A percentile compares a stretch with the other conserved stretches of the same genome.
Conservation (phyloP, 129 eudicot species). For the Rutidosis leptorrhynchoides region DNA sequence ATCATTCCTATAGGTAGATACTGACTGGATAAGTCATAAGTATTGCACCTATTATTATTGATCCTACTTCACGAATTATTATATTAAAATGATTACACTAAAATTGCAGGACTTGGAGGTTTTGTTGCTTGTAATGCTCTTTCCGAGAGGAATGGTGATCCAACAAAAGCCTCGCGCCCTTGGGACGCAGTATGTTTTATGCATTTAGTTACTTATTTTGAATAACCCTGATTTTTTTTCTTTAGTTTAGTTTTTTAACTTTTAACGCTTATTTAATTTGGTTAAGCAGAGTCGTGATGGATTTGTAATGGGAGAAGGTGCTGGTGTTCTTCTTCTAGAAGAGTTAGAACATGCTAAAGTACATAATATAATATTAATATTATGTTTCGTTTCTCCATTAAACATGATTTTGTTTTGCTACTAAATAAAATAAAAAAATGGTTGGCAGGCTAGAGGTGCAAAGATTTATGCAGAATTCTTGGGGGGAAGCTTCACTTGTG, state of each 20-base stretch:
- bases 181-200: slow-evolving; percentile 41
- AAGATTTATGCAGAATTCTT: slow-evolving; percentile 38
- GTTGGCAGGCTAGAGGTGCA: slow-evolving; percentile 48
- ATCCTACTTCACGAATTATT: not conserved
- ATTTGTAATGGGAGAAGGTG: slow-evolving; percentile 60
- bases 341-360: slow-evolving; percentile 43
- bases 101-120: slow-evolving; percentile 40
- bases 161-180: slow-evolving; percentile 47
- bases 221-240: not conserved
- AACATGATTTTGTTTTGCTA: slow-evolving; percentile 17
- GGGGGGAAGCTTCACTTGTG: slow-evolving; percentile 47
- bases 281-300: slow-evolving; percentile 42
- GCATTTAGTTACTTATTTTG: not conserved
- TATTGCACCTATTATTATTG: too few species aligned
- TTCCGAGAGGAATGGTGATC: slow-evolving; percentile 45
- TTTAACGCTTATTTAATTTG: slow-evolving; percentile 3
- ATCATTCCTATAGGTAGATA: slow-evolving; percentile 51
- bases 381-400: not conserved
- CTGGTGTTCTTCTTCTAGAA: slow-evolving; percentile 46
- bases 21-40: not conserved
- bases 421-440: not conserved
- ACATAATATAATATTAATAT: slow-evolving; percentile 12
- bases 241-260: not conserved
- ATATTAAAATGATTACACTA: not conserved
- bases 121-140: slow-evolving; percentile 45